Evolutionary conservation across 2,329 filamentous ascomycete species (phyloP).

Genomic region (Knufia fluminis): DNA sequence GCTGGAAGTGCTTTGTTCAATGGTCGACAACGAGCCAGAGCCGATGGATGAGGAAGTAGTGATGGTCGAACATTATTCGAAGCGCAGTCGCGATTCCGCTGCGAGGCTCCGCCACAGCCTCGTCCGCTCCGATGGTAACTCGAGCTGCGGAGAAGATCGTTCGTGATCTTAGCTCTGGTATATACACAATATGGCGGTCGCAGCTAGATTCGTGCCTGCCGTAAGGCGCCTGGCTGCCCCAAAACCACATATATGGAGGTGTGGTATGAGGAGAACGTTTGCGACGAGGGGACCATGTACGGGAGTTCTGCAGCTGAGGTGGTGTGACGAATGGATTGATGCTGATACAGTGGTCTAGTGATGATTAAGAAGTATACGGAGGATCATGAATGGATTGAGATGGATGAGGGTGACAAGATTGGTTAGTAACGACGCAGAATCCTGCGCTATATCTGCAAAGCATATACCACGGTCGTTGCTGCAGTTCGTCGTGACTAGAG

Average conservation of each 20-base stretch:
- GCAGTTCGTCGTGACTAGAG: no score
- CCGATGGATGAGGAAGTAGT: not conserved
- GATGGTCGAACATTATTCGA: no score
- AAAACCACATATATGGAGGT: slow-evolving; percentile 4
- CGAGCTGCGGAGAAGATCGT: not conserved
- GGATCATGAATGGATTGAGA: slow-evolving; percentile 97
- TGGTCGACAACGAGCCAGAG: slow-evolving; percentile 23
- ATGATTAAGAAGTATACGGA: slow-evolving; percentile 75
- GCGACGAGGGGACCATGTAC: slow-evolving; percentile 14
- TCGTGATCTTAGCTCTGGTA: not conserved
- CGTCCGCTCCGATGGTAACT: not conserved
- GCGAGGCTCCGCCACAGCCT: slow-evolving; percentile 9
- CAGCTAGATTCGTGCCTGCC: slow-evolving; percentile 8
- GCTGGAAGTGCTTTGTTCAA: slow-evolving; percentile 24
- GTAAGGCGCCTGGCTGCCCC: not conserved
- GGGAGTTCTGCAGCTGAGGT: slow-evolving; percentile 7
- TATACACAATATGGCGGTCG: slow-evolving; percentile 6
- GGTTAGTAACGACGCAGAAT: slow-evolving; percentile 39
- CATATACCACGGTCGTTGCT: slow-evolving; percentile 5
- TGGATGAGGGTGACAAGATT: slow-evolving; percentile 70
- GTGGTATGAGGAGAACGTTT: slow-evolving; percentile 12
- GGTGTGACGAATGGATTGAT: not conserved
- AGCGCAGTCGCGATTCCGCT: no score
- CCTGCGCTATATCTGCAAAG: slow-evolving; percentile 9
- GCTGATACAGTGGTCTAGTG: slow-evolving; percentile 24